These are phyloP conservation scores for Brachypodium distachyon DNA, from an alignment of 202 grass and related monocot genomes.

Conservation along the genomic window DNA sequence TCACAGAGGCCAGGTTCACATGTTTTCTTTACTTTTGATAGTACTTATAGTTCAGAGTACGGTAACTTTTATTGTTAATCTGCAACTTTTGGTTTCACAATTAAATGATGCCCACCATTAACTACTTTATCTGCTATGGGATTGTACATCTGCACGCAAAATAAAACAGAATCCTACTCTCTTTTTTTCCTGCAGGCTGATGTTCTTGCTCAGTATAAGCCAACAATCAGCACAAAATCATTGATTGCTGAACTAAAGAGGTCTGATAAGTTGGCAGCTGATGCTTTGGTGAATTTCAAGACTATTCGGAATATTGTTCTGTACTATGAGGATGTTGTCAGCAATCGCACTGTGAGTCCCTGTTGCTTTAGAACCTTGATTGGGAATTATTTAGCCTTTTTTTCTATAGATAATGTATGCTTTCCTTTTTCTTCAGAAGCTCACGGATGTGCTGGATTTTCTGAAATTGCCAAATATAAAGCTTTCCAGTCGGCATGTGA, in stretches of 20 bases:
- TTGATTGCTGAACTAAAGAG: constrained; percentile 60
- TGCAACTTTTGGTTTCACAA: constrained; percentile 2
- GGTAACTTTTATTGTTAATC: not conserved
- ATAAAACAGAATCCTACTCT: constrained; percentile 6
- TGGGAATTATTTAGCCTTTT: not conserved
- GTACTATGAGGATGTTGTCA: constrained; percentile 81
- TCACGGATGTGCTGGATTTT: constrained; percentile 79
- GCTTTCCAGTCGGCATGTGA: constrained; percentile 69
- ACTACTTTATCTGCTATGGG: not conserved
- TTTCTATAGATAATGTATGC: not conserved
- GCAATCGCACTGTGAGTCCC: constrained; percentile 54
- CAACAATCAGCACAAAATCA: constrained; percentile 46
- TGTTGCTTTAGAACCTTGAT: not conserved
- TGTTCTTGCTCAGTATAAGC: constrained; percentile 79
- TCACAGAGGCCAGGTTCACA: constrained; percentile 46
- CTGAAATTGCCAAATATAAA: constrained; percentile 66
- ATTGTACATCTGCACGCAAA: not conserved
- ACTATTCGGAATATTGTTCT: constrained; percentile 60
- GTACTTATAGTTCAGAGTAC: not conserved
- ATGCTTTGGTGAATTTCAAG: constrained; percentile 63
- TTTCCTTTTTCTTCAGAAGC: constrained; percentile 50
- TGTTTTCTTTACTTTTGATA: constrained; percentile 7
- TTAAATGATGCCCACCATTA: not conserved
- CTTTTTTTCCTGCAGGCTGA: constrained; percentile 44
- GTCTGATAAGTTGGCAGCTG: constrained; percentile 55